phyloP scores from a whole-genome alignment of 2,329 filamentous ascomycete species.

The Apiospora marii region DNA sequence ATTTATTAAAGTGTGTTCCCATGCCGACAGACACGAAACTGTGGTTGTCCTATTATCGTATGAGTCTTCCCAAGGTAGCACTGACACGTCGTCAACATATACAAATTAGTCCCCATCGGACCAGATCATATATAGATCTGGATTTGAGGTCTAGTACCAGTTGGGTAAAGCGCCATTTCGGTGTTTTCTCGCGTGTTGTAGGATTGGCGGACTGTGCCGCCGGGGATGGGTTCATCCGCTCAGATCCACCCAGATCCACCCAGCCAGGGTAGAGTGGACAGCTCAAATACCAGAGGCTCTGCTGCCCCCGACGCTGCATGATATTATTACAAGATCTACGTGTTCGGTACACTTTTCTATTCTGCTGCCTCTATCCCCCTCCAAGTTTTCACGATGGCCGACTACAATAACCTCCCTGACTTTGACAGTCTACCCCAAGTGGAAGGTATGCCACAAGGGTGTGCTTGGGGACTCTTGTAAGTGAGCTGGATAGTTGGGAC shows the following conservation, averaged over 20 bases:
- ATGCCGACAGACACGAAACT: no score
- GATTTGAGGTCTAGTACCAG: background rate
- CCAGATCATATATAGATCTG: background rate
- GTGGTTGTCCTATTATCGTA: no score
- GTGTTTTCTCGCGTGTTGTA: background rate
- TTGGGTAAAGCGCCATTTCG: background rate
- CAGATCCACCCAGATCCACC: no score
- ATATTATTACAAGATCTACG: background rate
- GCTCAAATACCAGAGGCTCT: background rate
- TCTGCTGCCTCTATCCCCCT: no score
- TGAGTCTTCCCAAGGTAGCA: no score
- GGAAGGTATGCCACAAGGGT: conserved; percentile 25
- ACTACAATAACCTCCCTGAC: conserved; percentile 25
- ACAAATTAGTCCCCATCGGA: no score
- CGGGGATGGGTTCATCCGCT: background rate
- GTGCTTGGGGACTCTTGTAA: conserved; percentile 29
- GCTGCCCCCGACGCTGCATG: background rate
- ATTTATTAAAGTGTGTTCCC: no score
- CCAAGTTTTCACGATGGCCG: background rate
- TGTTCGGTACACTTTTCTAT: background rate
- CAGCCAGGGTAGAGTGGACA: background rate
- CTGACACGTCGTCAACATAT: background rate
- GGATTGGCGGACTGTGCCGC: background rate
- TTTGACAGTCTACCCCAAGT: conserved; percentile 27
- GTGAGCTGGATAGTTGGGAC: background rate